phyloP scores from a whole-genome alignment of 129 eudicot genomes.

The Mikania micrantha region DNA sequence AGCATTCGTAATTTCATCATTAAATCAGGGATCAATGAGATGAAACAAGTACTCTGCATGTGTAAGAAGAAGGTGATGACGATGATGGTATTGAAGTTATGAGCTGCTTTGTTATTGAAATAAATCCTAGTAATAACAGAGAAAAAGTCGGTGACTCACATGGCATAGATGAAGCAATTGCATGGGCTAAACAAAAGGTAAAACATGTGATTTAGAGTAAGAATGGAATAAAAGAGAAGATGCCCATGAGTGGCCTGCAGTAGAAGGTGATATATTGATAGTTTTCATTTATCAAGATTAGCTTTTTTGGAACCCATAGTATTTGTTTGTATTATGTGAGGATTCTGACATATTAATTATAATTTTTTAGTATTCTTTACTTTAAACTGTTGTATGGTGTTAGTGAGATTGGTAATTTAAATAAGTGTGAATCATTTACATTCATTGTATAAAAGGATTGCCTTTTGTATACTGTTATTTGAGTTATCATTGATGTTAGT shows the following conservation, averaged over 20 bases:
- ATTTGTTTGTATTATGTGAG: conserved; percentile 13
- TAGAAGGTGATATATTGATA: too few relatives aligned
- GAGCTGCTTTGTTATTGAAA: conserved; percentile 73
- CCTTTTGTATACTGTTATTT: neutral
- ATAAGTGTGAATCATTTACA: conserved; percentile 7
- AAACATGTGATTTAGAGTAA: conserved; percentile 16
- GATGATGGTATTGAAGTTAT: conserved; percentile 47
- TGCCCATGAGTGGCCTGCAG: conserved; percentile 16
- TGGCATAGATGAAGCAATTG: conserved; percentile 82
- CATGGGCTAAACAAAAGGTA: conserved; percentile 85
- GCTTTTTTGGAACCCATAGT: too few relatives aligned
- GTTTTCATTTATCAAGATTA: too few relatives aligned
- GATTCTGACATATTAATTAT: conserved; percentile 15
- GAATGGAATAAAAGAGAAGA: conserved; percentile 16
- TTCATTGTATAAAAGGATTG: conserved; percentile 15
- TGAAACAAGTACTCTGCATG: conserved; percentile 5
- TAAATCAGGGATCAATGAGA: conserved; percentile 28
- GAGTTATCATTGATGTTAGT: neutral
- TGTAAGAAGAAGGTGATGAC: conserved; percentile 21
- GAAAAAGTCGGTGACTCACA: conserved; percentile 34
- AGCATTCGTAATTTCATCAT: conserved; percentile 52
- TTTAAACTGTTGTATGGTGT: neutral
- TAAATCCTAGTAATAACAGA: conserved; percentile 28
- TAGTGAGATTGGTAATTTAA: conserved; percentile 5
- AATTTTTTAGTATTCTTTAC: conserved; percentile 7